A percentile compares a stretch with the other conserved stretches of the same genome.
These are phyloP conservation scores for Cyberlindnera veronae DNA, from an alignment of 805 yeast species.

Conservation along the genomic window DNA sequence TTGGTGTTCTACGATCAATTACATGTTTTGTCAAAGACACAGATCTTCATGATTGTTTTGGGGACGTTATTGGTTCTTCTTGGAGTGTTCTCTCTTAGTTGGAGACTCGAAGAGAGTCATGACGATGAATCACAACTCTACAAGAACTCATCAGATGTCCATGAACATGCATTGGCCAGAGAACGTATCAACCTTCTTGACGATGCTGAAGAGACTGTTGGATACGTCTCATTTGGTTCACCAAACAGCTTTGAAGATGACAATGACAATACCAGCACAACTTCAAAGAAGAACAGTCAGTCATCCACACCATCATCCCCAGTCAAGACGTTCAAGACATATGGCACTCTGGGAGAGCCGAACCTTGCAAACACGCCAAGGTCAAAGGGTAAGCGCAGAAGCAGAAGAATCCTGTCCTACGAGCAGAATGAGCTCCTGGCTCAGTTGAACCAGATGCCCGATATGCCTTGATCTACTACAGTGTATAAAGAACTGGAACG, in stretches of 20 bases:
- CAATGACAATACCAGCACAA: conserved; percentile 1
- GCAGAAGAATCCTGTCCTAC: conserved; percentile 41
- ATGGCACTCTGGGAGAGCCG: background rate
- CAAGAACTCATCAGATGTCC: conserved; percentile 11
- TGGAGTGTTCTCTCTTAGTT: conserved; percentile 68
- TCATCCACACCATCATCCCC: conserved; percentile 3
- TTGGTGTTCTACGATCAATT: conserved; percentile 56
- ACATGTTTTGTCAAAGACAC: conserved; percentile 31
- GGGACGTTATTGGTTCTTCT: conserved; percentile 39
- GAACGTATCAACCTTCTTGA: conserved; percentile 19
- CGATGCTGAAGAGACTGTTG: conserved; percentile 17
- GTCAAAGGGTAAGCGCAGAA: conserved; percentile 10
- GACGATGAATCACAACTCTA: conserved; percentile 27
- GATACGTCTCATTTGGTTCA: conserved; percentile 40
- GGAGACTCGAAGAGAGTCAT: conserved; percentile 38
- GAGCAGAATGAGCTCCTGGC: conserved; percentile 51
- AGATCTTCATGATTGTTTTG: conserved; percentile 43
- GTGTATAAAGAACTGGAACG: too few species aligned
- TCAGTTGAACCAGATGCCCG: conserved; percentile 36
- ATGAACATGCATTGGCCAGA: conserved; percentile 10
- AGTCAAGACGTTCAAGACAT: background rate
- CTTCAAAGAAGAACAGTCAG: background rate
- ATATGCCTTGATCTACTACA: conserved; percentile 1
- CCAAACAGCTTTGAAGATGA: conserved; percentile 21
- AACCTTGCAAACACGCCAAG: conserved; percentile 6